Conservation (phyloP, 2,329 filamentous ascomycete species). For the Cladophialophora yegresii region DNA sequence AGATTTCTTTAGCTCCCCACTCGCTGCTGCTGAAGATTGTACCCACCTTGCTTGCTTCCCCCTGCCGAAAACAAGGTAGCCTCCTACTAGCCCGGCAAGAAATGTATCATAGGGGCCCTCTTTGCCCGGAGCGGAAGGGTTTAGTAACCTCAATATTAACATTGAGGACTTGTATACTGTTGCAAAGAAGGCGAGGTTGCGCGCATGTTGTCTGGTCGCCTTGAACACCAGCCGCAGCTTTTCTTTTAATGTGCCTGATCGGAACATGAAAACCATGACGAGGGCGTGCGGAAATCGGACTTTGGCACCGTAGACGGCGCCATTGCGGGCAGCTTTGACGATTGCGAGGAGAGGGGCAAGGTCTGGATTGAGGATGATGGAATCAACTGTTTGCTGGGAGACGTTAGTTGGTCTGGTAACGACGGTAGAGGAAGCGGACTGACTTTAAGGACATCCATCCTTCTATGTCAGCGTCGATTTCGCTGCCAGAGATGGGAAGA, state of each 20-base stretch:
- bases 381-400: conserved; percentile 28
- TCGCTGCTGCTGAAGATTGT: conserved; percentile 64
- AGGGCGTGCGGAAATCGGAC: conserved; percentile 97
- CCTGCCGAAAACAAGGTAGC: conserved; percentile 89
- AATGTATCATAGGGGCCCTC: conserved; percentile 79
- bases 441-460: conserved; percentile 29
- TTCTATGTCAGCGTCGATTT: not conserved
- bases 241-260: conserved; percentile 83
- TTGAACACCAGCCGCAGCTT: conserved; percentile 77
- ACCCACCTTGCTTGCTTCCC: conserved; percentile 61
- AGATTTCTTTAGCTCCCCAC: conserved; percentile 5
- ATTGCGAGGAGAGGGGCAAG: conserved; percentile 84
- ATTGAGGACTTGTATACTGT: conserved; percentile 84
- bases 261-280: conserved; percentile 97
- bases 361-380: conserved; percentile 32
- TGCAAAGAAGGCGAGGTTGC: conserved; percentile 88
- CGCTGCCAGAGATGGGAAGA: not conserved
- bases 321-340: conserved; percentile 92
- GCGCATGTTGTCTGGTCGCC: conserved; percentile 86
- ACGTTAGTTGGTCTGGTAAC: not conserved
- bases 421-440: not conserved
- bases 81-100: conserved; percentile 81
- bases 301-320: conserved; percentile 93
- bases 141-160: conserved; percentile 67
- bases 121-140: conserved; percentile 50